Evolutionary conservation across 139 green algal species (phyloP).

Genomic region (Tetradesmus lagerheimii): DNA sequence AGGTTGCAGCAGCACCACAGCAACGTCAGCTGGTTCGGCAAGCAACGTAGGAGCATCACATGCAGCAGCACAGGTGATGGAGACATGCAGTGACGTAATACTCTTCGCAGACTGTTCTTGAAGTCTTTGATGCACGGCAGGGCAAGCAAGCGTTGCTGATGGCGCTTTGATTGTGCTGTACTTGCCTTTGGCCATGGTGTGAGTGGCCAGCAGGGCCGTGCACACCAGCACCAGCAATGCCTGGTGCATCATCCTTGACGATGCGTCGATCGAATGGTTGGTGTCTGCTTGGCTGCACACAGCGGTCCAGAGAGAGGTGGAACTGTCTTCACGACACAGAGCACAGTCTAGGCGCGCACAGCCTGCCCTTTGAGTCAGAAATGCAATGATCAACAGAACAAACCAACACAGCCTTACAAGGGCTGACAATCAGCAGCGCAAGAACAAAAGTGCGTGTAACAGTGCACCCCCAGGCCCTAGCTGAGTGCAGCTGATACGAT

Average conservation of each 20-base stretch:
- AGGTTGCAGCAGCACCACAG: background rate
- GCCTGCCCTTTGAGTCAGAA: background rate
- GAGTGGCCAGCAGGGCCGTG: background rate
- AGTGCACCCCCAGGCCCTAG: background rate
- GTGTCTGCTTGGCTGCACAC: background rate
- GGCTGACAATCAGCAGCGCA: background rate
- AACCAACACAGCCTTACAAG: too few species aligned
- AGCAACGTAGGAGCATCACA: background rate
- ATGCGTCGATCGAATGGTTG: background rate
- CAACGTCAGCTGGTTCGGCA: background rate
- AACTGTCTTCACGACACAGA: background rate
- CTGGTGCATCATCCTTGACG: background rate
- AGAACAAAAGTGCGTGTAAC: background rate
- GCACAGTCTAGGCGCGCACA: background rate
- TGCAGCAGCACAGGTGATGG: too few species aligned
- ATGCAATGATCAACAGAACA: background rate
- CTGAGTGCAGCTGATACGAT: background rate
- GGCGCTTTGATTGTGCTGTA: background rate
- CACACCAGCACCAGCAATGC: background rate
- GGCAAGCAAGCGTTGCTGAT: background rate
- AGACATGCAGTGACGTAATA: background rate
- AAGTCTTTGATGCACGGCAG: background rate
- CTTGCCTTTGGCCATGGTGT: background rate
- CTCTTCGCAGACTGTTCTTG: too few species aligned
- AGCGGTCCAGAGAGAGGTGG: background rate